Conservation (phyloP, 169 alveolate genomes). For the Plasmodium gallinaceum region DNA sequence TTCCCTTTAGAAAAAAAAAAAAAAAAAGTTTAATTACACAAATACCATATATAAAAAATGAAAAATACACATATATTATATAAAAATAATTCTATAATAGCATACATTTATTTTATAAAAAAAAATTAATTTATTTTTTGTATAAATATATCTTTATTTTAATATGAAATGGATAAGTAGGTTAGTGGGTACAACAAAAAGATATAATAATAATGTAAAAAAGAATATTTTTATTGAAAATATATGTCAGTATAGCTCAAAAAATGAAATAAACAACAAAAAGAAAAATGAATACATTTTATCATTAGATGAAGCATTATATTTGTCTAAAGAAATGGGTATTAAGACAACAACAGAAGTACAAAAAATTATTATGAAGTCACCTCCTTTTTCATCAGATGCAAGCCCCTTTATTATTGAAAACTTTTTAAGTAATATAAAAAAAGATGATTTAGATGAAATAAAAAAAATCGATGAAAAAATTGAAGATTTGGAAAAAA, state of each 20-base stretch:
- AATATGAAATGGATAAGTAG: background rate
- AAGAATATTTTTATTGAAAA: background rate
- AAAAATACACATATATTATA: background rate
- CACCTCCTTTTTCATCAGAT: constrained; percentile 90
- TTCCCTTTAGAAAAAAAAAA: too few relatives aligned
- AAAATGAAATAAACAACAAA: constrained; percentile 21
- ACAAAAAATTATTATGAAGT: constrained; percentile 83
- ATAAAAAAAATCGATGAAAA: constrained; percentile 46
- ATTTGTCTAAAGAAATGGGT: constrained; percentile 91
- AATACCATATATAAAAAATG: too few relatives aligned
- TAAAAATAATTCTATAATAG: background rate
- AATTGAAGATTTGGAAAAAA: constrained; percentile 21
- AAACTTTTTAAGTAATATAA: constrained; percentile 81
- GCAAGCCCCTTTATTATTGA: constrained; percentile 85
- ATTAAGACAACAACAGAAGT: constrained; percentile 85
- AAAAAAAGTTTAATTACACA: too few relatives aligned
- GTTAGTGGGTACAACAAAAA: background rate
- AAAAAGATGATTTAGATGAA: constrained; percentile 43
- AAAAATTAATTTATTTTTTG: background rate
- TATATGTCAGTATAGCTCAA: constrained; percentile 3
- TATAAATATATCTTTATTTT: background rate
- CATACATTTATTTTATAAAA: background rate
- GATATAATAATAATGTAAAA: background rate
- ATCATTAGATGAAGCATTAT: constrained; percentile 85
- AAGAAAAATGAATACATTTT: constrained; percentile 30